Conservation (phyloP, 2,329 filamentous ascomycete genomes). For the Calonectria hawksworthii region DNA sequence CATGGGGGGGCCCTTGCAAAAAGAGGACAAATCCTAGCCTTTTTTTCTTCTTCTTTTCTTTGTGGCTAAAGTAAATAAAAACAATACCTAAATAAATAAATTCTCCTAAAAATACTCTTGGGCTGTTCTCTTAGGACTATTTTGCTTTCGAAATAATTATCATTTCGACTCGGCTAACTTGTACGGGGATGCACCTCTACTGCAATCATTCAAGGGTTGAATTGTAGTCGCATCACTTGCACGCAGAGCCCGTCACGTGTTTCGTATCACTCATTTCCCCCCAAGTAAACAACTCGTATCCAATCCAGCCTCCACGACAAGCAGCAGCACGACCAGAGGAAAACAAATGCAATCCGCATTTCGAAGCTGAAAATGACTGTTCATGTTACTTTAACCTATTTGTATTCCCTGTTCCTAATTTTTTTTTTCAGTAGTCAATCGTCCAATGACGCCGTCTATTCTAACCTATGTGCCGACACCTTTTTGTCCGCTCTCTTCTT, state of each 20-base stretch:
- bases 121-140: too few species aligned
- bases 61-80: too few species aligned
- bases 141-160: too few species aligned
- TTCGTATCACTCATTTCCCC: neutral
- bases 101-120: too few species aligned
- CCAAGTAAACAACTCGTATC: neutral
- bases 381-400: neutral
- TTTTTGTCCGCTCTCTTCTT: neutral
- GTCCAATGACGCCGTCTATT: conserved; percentile 6
- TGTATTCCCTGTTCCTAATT: neutral
- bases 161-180: too few species aligned
- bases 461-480: conserved; percentile 7
- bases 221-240: neutral
- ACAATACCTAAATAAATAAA: too few species aligned
- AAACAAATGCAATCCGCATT: neutral
- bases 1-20: too few species aligned
- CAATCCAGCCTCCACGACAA: neutral
- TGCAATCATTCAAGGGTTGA: too few species aligned
- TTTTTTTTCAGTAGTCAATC: neutral
- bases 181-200: too few species aligned
- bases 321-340: too few species aligned
- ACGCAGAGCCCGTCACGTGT: neutral
- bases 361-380: neutral
- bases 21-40: too few species aligned
- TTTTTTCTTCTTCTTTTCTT: too few species aligned